Base-by-base conservation (phyloP, 2,329 filamentous ascomycete species). In the Sporothrix protearum region DNA sequence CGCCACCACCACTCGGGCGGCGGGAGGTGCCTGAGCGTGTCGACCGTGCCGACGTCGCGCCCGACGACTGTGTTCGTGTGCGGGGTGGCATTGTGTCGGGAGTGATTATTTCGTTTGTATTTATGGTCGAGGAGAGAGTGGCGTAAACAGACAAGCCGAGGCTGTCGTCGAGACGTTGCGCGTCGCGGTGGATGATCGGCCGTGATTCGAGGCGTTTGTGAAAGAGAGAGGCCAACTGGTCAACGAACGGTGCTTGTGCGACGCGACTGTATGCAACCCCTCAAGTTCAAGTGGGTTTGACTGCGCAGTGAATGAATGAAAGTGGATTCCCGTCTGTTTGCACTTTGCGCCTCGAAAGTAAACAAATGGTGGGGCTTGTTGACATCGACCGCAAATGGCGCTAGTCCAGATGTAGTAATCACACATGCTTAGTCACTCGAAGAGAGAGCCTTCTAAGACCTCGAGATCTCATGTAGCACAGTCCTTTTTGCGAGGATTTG, bases 1-100 rank as follows among this genome's bases (percentile, higher is more conserved):
- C 63, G 39, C 36, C 70, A 19, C 47, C 71, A 47, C 14, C 42
- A 47, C 42, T 47, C 5, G 73, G 69, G 22, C 69, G 71, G 4
- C 72, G 73, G 5, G 73, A 68, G 8, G 66, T 16, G 3, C 45
- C 51, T 22, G 53, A 71, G 6, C 72, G 71, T 25, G 69, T 51
- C 45, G 73, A 74, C 4, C 72, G 71, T 12, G 69, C 47, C 36
- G 73, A 74, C 10, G 68, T 9, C n/a, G 71, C 68, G n/a, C 70
- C 71, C 7, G 71, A 72, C 2, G 70, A 64, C 16, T 71, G 64
- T 16, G 57, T 66, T 63, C 69, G 30, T 16, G 71, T 69, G 42
- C 71, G 71, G 1, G 69, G 73, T 25, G 69, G 47, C 69, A 71
- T 71, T n/a, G 47, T 30, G 28, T 36, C 33, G 45, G 22, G n/a